A percentile compares a stretch with the other conserved stretches of the same genome.
Conservation (phyloP, 176 grass and related monocot species). For the Coix lacrymajobi region DNA sequence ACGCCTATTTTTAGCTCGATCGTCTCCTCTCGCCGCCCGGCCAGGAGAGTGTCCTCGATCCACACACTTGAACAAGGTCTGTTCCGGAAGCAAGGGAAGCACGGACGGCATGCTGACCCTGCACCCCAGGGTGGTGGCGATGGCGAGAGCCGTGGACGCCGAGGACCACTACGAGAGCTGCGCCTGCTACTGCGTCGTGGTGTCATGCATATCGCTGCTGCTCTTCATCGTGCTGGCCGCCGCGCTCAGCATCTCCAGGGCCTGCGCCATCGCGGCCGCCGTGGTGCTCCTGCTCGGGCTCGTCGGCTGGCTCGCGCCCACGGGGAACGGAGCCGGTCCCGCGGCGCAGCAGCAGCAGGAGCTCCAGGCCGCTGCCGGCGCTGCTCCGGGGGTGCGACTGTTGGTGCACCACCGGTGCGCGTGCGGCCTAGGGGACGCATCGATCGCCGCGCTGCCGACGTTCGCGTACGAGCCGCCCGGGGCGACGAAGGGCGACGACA, state of each 20-base stretch:
- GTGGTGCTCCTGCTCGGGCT: slow-evolving; percentile 14
- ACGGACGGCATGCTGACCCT: neutral
- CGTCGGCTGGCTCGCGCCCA: slow-evolving; percentile 17
- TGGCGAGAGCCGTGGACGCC: neutral
- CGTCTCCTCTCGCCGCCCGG: neutral
- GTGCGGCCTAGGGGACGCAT: slow-evolving; percentile 2
- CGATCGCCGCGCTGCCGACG: slow-evolving; percentile 9
- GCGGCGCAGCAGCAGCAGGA: neutral
- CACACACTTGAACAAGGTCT: neutral
- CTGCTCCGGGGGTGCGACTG: neutral
- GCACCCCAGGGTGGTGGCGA: neutral
- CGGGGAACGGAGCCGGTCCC: neutral
- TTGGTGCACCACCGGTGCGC: neutral
- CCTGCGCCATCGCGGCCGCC: neutral
- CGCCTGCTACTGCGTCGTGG: slow-evolving; percentile 18
- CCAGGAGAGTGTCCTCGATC: neutral
- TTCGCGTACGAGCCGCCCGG: slow-evolving; percentile 12
- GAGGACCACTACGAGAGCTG: neutral
- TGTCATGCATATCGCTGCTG: slow-evolving; percentile 27
- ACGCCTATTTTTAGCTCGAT: neutral
- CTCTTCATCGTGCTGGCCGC: slow-evolving; percentile 31
- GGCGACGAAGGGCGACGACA: neutral
- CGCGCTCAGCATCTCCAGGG: neutral
- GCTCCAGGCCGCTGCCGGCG: neutral
- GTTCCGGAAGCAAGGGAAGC: neutral